These are phyloP conservation scores for Tulasnella sp. DNA, from an alignment of 768 basidiomycete genomes.

Conservation along the genomic window DNA sequence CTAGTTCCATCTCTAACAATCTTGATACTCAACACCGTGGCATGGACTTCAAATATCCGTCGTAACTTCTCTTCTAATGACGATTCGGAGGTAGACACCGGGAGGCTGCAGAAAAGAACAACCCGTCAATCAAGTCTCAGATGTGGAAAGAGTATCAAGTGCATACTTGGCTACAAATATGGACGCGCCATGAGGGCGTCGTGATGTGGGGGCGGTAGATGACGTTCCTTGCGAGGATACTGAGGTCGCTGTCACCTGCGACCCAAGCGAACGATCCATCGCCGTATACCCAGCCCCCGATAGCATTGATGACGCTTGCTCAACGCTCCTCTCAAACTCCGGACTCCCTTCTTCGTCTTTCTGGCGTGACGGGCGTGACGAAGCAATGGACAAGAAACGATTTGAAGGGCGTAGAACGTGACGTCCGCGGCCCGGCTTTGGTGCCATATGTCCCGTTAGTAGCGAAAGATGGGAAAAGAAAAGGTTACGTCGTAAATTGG, in stretches of 20 bases:
- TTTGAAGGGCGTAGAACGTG: too few species aligned
- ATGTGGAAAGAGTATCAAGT: constrained; percentile 13
- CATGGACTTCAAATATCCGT: constrained; percentile 53
- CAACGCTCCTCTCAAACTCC: neutral
- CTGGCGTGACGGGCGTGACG: neutral
- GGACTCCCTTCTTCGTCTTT: neutral
- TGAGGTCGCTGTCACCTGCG: neutral
- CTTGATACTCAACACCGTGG: constrained; percentile 52
- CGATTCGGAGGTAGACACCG: constrained; percentile 49
- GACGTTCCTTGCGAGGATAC: neutral
- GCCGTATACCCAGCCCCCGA: neutral
- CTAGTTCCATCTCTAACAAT: constrained; percentile 49
- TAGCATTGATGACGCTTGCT: neutral
- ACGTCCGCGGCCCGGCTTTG: too few species aligned
- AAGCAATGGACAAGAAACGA: too few species aligned
- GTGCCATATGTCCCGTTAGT: too few species aligned
- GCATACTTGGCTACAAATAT: constrained; percentile 72
- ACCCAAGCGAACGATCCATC: neutral
- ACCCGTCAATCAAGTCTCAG: neutral
- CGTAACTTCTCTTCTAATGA: constrained; percentile 50
- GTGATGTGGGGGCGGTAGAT: neutral
- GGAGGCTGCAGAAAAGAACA: constrained; percentile 40
- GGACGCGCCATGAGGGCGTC: constrained; percentile 58
- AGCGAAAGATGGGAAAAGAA: too few species aligned
- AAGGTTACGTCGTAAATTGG: too few species aligned